Evolutionary conservation across 768 basidiomycete species (phyloP), one percentile per base, ranked within the genome.

Genomic region (Lentinula sp.): DNA sequence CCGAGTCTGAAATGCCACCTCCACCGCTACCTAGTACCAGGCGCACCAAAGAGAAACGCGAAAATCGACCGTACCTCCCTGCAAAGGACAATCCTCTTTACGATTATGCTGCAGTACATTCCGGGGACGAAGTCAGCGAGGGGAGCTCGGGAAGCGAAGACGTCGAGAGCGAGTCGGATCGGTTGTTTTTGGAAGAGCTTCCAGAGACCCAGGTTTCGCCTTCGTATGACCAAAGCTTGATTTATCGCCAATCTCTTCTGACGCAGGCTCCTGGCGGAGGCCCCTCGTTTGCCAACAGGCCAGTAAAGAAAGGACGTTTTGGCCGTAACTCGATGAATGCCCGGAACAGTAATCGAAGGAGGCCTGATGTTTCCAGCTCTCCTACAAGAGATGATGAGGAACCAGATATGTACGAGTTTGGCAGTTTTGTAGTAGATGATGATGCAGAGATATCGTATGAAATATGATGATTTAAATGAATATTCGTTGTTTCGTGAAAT

Each of bases 341-440:
- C 3, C 34, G 18, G 15, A 31, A 46, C 15, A 67, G 63, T 45
- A 67, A 66, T 32, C 71, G 63, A 45, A 70, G 71, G 34, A 67
- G 69, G 37, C 60, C 46, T 8, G 55, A 62, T 40, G 66, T 78
- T 53, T 84, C 85, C 8, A 91, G 88, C 64, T 91, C 89, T 1
- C 89, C 91, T 4, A 74, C 75, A 21, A 72, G 73, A 18, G 77
- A 78, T 42, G 77, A 80, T 39, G 78, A 74, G 11, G 80, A 79
- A 55, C 73, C 80, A 5, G 87, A 92, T 63, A 80, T 84, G 53
- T 94, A 94, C 69, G 79, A 75, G 46, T 67, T 88, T 48, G 92
- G 84, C 10, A 93, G 88, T 68, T 94, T 94, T 65, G 83, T 94
- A 15, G 91, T 94, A 11, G 83, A 78, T 59, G 91, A 94, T 67